Evolutionary conservation across 768 basidiomycete species (phyloP).

Genomic region (Boletus edulis): DNA sequence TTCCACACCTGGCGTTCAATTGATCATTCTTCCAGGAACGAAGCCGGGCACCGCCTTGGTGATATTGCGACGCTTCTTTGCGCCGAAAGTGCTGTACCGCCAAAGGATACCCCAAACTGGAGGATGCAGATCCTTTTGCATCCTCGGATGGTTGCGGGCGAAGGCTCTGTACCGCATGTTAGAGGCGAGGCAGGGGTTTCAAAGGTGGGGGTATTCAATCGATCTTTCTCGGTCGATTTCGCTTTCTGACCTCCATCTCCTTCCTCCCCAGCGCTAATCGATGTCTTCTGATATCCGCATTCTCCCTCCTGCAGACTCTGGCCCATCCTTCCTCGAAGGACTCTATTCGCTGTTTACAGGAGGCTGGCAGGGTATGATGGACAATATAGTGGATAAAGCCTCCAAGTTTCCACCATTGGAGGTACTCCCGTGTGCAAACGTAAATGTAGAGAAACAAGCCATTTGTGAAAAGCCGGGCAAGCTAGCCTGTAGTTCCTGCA

Average conservation of each 20-base stretch:
- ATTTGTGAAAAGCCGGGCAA: conserved; percentile 33
- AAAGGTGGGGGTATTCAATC: neutral
- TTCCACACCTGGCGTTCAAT: neutral
- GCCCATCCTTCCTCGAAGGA: conserved; percentile 4
- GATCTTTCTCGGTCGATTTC: neutral
- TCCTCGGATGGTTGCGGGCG: neutral
- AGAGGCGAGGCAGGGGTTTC: conserved; percentile 13
- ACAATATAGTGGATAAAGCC: neutral
- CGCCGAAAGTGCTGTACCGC: neutral
- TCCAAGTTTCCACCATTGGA: conserved; percentile 26
- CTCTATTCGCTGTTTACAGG: conserved; percentile 13
- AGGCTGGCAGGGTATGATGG: conserved; percentile 12
- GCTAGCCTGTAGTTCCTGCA: conserved; percentile 31
- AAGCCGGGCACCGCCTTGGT: neutral
- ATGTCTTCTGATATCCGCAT: conserved; percentile 16
- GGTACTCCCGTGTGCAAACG: conserved; percentile 37
- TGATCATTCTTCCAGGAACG: neutral
- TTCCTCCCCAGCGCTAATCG: neutral
- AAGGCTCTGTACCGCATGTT: conserved; percentile 13
- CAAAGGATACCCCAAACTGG: conserved; percentile 9
- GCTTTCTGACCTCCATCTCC: neutral
- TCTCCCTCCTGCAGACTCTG: conserved; percentile 17
- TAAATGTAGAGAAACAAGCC: conserved; percentile 19
- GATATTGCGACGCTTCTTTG: neutral
- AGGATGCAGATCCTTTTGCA: conserved; percentile 13